Conservation (phyloP, 2,329 filamentous ascomycete species). For the Claviceps pazoutovae region DNA sequence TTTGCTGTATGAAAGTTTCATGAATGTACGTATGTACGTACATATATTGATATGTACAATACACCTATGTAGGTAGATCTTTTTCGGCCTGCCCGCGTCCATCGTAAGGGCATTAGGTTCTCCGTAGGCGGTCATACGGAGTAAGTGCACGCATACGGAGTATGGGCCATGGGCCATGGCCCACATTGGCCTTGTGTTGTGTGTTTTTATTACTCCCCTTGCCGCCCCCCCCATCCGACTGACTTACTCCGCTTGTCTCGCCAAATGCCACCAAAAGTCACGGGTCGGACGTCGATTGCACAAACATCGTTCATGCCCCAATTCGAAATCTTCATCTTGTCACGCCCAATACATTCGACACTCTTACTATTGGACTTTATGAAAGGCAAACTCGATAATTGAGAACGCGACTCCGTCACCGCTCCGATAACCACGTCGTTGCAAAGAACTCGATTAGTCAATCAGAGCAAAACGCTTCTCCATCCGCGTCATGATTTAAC, state of each 20-base stretch:
- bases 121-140: no score
- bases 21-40: no score
- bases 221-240: background rate
- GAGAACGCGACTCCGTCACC: background rate
- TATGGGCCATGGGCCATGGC: no score
- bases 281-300: background rate
- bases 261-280: background rate
- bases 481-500: constrained; percentile 1
- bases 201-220: background rate
- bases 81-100: no score
- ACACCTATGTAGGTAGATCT: no score
- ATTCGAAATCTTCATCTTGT: background rate
- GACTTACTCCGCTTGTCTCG: constrained; percentile 4
- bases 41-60: no score
- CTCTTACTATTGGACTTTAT: background rate
- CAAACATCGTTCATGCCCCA: background rate
- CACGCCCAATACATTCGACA: background rate
- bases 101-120: no score
- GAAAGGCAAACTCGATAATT: background rate
- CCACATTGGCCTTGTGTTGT: no score
- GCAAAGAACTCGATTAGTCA: background rate
- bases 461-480: background rate
- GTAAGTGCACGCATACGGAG: no score
- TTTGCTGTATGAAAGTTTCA: no score
- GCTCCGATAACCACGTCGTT: no score